Evolutionary conservation across 768 basidiomycete genomes (phyloP), one percentile per base, ranked within the genome.

Genomic region (Kwoniella newhampshirensis): DNA sequence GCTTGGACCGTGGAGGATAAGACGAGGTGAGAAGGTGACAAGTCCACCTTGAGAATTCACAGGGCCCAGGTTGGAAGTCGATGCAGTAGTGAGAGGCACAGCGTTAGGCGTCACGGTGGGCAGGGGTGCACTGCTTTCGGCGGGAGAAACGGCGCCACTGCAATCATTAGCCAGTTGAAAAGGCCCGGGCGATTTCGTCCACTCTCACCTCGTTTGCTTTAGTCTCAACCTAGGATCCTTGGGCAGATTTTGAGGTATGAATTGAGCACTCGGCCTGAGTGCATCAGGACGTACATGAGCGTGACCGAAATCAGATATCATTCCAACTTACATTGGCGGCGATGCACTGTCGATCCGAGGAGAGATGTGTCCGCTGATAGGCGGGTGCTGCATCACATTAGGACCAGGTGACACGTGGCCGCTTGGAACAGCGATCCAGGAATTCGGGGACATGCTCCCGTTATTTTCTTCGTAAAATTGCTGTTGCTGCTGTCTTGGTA

Each of bases 21-120:
- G 59, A 9, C 60, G 57, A 15, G 69, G 69, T 1, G 63, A 65
- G 54, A 71, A 71, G 0, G 69, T 67, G 18, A 71, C 64, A 9
- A 71, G 46, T 11, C 63, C 66, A 9, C 69, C 69, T n/a, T 40
- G 44, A 1, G 21, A 23, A 26, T 50, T 35, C n/a, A 58, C 28
- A 9, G 56, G 49, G 12, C 30, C 44, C 9, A 58, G 30, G 11
- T 27, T 13, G 27, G 6, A 43, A 32, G 2, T 42, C 25, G 12
- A 50, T 18, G 17, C 37, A 47, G n/a, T 11, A 23, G 26, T 32
- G 6, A 12, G 12, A 15, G 39, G n/a, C 28, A 5, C 20, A 32
- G 21, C 35, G 7, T n/a, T n/a, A n/a, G 52, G 41, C 5, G 52
- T 51, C 12, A 26, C 12, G 9, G 36, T 15, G 4, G 54, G 44